Base-by-base conservation (phyloP, 306 rosid species). In the Rosa rugosa region DNA sequence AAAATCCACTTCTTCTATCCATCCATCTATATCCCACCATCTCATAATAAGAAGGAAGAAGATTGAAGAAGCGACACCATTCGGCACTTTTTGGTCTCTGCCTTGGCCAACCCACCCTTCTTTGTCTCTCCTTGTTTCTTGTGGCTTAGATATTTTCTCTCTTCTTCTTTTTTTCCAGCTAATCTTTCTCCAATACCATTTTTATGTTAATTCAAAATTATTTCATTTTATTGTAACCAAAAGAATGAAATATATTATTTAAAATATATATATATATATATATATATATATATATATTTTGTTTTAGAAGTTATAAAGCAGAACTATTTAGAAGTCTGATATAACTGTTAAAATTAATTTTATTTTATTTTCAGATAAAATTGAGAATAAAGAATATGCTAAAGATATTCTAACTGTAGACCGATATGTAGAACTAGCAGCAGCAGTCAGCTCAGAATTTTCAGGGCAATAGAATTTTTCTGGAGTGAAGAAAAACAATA, bases 81-180 rank as follows among this genome's bases (percentile, higher is more conserved):
- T 25, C 7, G 3, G 22, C 25, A 50, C 80, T 38, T 81, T 49
- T 47, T 64, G 59, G 47, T 66, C 49, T 51, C 60, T 75, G 72
- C 50, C 79, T 62, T 8, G 5, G 12, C 66, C 66, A 12, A 14
- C 46, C 77, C 80, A 46, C 38, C 81, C 69, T 23, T 60, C 78
- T 65, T 12, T 56, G 20, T 71, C 5, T 1, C 64, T 45, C 46
- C 65, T 34, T 75, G 80, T 47, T 81, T 82, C 75, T 46, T 53
- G 81, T 80, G 80, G 77, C 56, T 60, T 12, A 17, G 79, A 73
- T 78, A 78, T 73, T 83, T 82, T 77, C 72, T 66, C 7, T 20
- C 3, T 4, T 17, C 20, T 2, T 49, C 1, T 68, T 1, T 6
- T 6, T 40, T 5, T 3, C 8, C 8, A 41, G 7, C 3, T 7